phyloP scores from a whole-genome alignment of 2,329 filamentous ascomycete genomes.

The Lasiodiplodia theobromae region DNA sequence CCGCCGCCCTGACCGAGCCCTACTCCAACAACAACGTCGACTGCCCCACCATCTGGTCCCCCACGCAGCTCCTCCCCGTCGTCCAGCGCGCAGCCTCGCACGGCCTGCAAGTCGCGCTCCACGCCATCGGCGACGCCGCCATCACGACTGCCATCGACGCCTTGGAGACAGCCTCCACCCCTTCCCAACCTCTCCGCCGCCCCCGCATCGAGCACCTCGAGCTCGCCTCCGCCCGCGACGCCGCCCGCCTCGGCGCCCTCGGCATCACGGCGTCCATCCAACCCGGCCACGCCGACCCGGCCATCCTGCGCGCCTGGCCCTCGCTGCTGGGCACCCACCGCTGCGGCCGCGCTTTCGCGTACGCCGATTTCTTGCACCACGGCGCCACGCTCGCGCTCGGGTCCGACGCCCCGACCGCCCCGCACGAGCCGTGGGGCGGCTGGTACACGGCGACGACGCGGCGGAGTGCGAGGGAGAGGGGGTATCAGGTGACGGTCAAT shows the following conservation, averaged over 20 bases:
- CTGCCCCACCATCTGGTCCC: conserved; percentile 60
- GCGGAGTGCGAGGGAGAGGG: conserved; percentile 60
- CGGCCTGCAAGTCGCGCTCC: conserved; percentile 67
- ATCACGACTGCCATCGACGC: conserved; percentile 65
- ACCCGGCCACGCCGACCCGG: conserved; percentile 86
- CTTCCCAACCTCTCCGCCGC: conserved; percentile 40
- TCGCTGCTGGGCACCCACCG: conserved; percentile 61
- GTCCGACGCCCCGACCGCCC: conserved; percentile 66
- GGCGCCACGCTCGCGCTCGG: conserved; percentile 65
- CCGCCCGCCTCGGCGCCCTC: conserved; percentile 61
- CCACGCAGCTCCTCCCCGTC: conserved; percentile 60
- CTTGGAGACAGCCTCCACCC: conserved; percentile 46
- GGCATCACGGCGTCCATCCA: conserved; percentile 87
- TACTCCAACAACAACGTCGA: conserved; percentile 60
- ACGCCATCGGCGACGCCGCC: conserved; percentile 70
- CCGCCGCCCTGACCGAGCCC: conserved; percentile 65
- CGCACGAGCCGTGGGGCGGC: conserved; percentile 62
- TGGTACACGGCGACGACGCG: conserved; percentile 67
- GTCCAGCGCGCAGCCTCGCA: conserved; percentile 61
- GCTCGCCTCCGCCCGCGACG: conserved; percentile 63
- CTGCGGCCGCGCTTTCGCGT: conserved; percentile 67
- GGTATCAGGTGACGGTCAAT: conserved; percentile 55
- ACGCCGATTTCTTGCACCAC: conserved; percentile 65
- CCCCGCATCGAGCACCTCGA: conserved; percentile 73
- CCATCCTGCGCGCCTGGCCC: conserved; percentile 68